A percentile compares a stretch with the other conserved stretches of the same genome.
phyloP scores from a whole-genome alignment of 306 rosid genomes.

The Rosa chinensis region DNA sequence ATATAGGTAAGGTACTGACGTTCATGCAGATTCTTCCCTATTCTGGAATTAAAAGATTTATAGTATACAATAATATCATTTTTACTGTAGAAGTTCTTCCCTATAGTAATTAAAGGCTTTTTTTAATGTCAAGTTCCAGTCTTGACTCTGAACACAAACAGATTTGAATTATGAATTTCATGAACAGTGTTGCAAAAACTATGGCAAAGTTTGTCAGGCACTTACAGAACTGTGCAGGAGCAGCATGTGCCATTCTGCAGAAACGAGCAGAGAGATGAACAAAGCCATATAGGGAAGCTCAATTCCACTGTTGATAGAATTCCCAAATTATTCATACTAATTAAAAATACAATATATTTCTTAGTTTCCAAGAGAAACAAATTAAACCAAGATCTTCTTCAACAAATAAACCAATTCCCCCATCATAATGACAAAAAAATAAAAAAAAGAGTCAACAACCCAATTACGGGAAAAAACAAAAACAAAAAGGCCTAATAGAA shows the following conservation, averaged over 20 bases:
- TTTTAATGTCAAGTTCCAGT: background rate
- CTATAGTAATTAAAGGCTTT: background rate
- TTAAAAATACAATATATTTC: conserved; percentile 36
- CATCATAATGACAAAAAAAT: conserved; percentile 13
- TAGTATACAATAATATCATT: background rate
- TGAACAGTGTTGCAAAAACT: conserved; percentile 4
- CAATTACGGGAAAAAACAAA: background rate
- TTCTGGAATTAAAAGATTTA: background rate
- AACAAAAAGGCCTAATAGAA: conserved; percentile 8
- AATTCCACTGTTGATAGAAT: conserved; percentile 1
- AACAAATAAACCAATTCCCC: conserved; percentile 70
- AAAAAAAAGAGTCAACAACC: conserved; percentile 19
- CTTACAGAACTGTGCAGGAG: conserved; percentile 1
- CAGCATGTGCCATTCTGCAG: conserved; percentile 16
- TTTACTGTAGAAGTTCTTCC: background rate
- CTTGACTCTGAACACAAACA: background rate
- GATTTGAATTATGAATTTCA: background rate
- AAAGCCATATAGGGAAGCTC: conserved; percentile 15
- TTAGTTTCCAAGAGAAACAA: conserved; percentile 19
- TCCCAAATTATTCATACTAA: conserved; percentile 40
- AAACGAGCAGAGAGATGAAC: background rate
- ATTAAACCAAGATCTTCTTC: conserved; percentile 36
- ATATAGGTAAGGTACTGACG: background rate
- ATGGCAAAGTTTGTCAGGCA: conserved; percentile 12
- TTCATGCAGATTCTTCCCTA: background rate